phyloP scores from a whole-genome alignment of 768 basidiomycete genomes.

The Auriscalpium microsporum region DNA sequence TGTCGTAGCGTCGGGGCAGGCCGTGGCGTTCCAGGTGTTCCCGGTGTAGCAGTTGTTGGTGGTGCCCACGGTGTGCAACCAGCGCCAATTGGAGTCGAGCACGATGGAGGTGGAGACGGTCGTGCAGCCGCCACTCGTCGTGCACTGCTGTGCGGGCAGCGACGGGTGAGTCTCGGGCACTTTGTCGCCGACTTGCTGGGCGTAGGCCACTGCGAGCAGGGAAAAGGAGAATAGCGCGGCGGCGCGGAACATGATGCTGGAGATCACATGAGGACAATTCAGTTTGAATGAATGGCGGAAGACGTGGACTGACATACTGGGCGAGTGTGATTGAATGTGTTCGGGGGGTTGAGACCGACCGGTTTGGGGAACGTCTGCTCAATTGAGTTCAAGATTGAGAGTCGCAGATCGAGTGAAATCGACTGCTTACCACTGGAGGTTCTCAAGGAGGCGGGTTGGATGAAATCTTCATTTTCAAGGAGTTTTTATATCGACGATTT shows the following conservation, averaged over 20 bases:
- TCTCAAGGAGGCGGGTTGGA: too few relatives aligned
- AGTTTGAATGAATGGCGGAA: too few relatives aligned
- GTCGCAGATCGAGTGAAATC: too few relatives aligned
- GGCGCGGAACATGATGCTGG: neutral
- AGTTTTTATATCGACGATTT: too few relatives aligned
- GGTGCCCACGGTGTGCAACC: constrained; percentile 14
- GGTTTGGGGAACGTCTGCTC: too few relatives aligned
- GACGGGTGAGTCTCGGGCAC: constrained; percentile 20
- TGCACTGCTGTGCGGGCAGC: constrained; percentile 17
- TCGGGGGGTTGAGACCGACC: too few relatives aligned
- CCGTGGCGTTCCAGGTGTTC: constrained; percentile 19
- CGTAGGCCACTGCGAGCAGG: constrained; percentile 15
- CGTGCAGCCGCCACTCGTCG: constrained; percentile 9
- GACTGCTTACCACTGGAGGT: too few relatives aligned
- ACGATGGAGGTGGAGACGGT: constrained; percentile 5
- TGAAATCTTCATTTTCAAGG: too few relatives aligned
- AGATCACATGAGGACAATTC: too few relatives aligned
- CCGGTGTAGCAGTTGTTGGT: constrained; percentile 25
- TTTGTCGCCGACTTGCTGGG: constrained; percentile 18
- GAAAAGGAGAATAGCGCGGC: constrained; percentile 10
- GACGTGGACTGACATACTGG: too few relatives aligned
- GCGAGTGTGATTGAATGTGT: too few relatives aligned
- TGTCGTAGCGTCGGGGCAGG: constrained; percentile 17
- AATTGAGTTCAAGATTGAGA: too few relatives aligned
- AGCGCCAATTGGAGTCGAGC: constrained; percentile 19